Base-by-base conservation (phyloP, 352 stramenopile genomes). In the Globisporangium ultimum region DNA sequence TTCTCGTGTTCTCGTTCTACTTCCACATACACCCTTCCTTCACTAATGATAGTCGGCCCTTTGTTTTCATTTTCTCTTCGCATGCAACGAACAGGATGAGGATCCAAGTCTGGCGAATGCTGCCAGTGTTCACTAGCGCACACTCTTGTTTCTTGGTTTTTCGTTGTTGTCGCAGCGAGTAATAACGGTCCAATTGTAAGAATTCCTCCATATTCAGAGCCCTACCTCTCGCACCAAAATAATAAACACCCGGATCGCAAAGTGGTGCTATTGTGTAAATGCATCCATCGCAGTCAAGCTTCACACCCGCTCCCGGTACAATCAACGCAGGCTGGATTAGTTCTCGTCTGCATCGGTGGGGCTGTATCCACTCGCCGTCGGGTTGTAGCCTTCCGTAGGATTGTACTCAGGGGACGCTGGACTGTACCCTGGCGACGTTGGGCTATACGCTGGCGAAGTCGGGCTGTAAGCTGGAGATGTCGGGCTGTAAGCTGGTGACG, bases 391-490 rank as follows among this genome's bases (percentile, higher is more conserved):
- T 57, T 88, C 80, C 17, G 73, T 71, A 15, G 61, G 65, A 24
- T 60, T 60, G 46, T 60, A 60, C 32, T 46, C 54, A 80, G 69
- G 77, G 5, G 61, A 80, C 9, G 73, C 76, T 8, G 80, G 84
- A 36, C 53, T 70, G 53, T 87, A 89, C 17, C 72, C 78, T 20
- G 80, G 77, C 5, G 66, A 78, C 41, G 80, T 91, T 38, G 82
- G 82, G n/a, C 58, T 83, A 58, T 93, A 96, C 0, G 83, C 80
- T 3, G 74, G 76, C 2, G 55, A 76, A 15, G 72, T 88, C 8
- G 71, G 78, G 21, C 65, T 78, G 73, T 98, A 98, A 14, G 88
- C 91, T 22, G 95, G 93, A n/a, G 72, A 85, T 71, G 85, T 88
- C 17, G 79, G 74, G 21, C 67, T 87, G 69, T 97, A 98, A 17